Evolutionary conservation across 2,329 filamentous ascomycete species (phyloP).

Genomic region (Cladosporium sp.): DNA sequence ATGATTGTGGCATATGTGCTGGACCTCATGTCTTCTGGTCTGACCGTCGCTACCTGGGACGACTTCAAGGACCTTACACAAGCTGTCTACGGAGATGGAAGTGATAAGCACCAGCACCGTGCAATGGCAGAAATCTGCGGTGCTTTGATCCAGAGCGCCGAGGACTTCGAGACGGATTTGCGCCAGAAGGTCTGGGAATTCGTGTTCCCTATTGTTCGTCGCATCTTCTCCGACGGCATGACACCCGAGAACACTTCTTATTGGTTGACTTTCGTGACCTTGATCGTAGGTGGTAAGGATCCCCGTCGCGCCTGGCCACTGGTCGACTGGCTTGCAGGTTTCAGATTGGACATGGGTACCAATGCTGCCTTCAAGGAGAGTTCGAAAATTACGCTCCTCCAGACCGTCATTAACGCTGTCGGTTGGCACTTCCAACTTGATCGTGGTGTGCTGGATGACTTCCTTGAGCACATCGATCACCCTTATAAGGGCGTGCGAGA

Average conservation of each 20-base stretch:
- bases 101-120: constrained; percentile 95
- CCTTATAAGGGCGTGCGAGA: constrained; percentile 97
- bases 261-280: constrained; percentile 91
- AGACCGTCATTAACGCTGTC: constrained; percentile 80
- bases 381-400: constrained; percentile 87
- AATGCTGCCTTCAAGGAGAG: constrained; percentile 99
- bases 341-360: constrained; percentile 88
- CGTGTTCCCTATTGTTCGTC: constrained; percentile 81
- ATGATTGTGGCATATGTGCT: constrained; percentile 88
- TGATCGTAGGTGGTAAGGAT: constrained; percentile 85
- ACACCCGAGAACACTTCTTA: constrained; percentile 94
- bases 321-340: constrained; percentile 76
- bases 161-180: constrained; percentile 72
- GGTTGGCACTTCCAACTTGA: constrained; percentile 97
- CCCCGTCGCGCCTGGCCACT: constrained; percentile 85
- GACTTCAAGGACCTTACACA: constrained; percentile 81
- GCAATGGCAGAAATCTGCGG: constrained; percentile 93
- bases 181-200: constrained; percentile 83
- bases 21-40: constrained; percentile 79
- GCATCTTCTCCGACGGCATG: constrained; percentile 84
- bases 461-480: constrained; percentile 88
- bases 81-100: constrained; percentile 84
- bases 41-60: constrained; percentile 76
- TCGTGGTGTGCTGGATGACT: constrained; percentile 83
- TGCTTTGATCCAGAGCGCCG: constrained; percentile 76